Evolutionary conservation across 257 asterid genomes (phyloP).

Genomic region (Solanum bukasovii): DNA sequence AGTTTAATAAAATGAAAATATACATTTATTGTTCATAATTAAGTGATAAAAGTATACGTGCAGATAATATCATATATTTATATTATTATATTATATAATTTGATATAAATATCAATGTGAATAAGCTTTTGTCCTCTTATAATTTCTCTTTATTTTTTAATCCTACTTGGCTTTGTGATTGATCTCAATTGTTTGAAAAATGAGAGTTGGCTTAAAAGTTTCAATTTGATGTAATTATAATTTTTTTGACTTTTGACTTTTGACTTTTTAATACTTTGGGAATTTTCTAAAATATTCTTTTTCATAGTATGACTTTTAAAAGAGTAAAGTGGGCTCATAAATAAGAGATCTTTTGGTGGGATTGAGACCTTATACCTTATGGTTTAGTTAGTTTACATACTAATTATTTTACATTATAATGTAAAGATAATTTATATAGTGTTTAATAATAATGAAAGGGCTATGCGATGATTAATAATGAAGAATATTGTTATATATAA

Average conservation of each 20-base stretch:
- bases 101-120: neutral
- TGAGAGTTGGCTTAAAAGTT: neutral
- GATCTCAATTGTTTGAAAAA: neutral
- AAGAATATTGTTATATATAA: neutral
- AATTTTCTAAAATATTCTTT: neutral
- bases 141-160: neutral
- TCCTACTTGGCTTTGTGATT: neutral
- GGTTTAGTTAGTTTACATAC: neutral
- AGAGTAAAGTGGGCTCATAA: neutral
- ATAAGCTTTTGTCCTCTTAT: neutral
- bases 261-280: neutral
- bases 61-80: neutral
- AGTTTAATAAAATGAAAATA: neutral
- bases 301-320: neutral
- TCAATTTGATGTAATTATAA: neutral
- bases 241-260: neutral
- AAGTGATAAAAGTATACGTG: neutral
- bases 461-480: neutral
- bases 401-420: neutral
- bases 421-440: neutral
- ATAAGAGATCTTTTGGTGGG: neutral
- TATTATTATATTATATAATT: neutral
- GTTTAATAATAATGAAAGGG: neutral
- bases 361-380: neutral
- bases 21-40: neutral